phyloP scores from a whole-genome alignment of 306 rosid genomes.

The Sophora flavescens region DNA sequence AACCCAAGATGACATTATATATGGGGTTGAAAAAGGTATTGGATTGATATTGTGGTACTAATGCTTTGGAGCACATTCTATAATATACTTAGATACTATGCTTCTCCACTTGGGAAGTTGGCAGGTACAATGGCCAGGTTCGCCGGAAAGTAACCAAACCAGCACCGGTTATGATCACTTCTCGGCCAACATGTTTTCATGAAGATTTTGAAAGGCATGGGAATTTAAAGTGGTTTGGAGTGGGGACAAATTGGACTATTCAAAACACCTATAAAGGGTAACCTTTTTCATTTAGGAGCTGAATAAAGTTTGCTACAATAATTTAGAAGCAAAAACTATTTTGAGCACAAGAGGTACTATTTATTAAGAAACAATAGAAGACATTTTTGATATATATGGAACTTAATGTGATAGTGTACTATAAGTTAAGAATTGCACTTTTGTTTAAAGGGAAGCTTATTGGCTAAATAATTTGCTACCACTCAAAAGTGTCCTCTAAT shows the following conservation, averaged over 20 bases:
- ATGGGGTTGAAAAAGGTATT: slow-evolving; percentile 59
- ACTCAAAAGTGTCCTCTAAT: slow-evolving; percentile 70
- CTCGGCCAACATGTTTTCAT: slow-evolving; percentile 58
- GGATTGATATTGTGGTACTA: slow-evolving; percentile 70
- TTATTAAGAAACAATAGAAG: slow-evolving; percentile 39
- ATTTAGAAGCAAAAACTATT: slow-evolving; percentile 40
- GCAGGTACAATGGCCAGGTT: slow-evolving; percentile 48
- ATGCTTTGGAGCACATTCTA: slow-evolving; percentile 96
- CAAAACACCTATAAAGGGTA: slow-evolving; percentile 26
- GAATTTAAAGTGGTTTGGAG: slow-evolving; percentile 61
- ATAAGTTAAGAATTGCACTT: slow-evolving; percentile 48
- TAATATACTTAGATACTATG: slow-evolving; percentile 84
- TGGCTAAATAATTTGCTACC: slow-evolving; percentile 60
- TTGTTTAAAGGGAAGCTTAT: slow-evolving; percentile 55
- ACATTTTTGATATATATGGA: slow-evolving; percentile 35
- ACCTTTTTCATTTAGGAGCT: slow-evolving; percentile 36
- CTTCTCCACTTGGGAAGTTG: slow-evolving; percentile 72
- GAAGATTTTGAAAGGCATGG: slow-evolving; percentile 63
- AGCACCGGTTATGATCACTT: slow-evolving; percentile 62
- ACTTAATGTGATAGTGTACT: slow-evolving; percentile 50
- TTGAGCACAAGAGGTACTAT: slow-evolving; percentile 24
- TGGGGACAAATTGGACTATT: slow-evolving; percentile 45
- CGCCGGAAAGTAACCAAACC: slow-evolving; percentile 63
- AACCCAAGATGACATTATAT: slow-evolving; percentile 69
- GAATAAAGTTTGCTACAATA: slow-evolving; percentile 37